phyloP scores from a whole-genome alignment of 2,329 filamentous ascomycete species.

The Cercospora janseana region DNA sequence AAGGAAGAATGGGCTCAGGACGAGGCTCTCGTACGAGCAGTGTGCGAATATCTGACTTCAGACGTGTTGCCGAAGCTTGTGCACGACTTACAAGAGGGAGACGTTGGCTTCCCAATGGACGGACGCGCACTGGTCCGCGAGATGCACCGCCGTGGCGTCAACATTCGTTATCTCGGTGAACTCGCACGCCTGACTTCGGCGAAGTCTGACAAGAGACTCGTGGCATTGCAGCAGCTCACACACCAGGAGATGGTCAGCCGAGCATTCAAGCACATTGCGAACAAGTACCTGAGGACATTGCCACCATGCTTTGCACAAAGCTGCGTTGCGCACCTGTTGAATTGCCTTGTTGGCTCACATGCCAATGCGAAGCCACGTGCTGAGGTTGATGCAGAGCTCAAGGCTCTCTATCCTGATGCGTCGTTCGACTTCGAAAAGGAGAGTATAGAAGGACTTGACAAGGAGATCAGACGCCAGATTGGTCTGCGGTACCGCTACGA shows the following conservation, averaged over 20 bases:
- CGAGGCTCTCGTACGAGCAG: slow-evolving; percentile 82
- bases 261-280: slow-evolving; percentile 88
- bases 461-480: slow-evolving; percentile 70
- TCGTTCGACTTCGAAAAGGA: slow-evolving; percentile 79
- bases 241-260: slow-evolving; percentile 93
- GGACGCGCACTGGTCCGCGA: slow-evolving; percentile 85
- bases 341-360: slow-evolving; percentile 79
- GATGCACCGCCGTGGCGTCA: slow-evolving; percentile 95
- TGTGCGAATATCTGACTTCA: slow-evolving; percentile 72
- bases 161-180: slow-evolving; percentile 90
- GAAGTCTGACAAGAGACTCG: slow-evolving; percentile 65
- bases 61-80: slow-evolving; percentile 82
- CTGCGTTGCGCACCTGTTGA: slow-evolving; percentile 82
- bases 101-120: slow-evolving; percentile 97
- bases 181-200: slow-evolving; percentile 62
- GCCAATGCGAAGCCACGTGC: slow-evolving; percentile 75
- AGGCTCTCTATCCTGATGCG: slow-evolving; percentile 73
- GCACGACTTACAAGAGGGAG: slow-evolving; percentile 82
- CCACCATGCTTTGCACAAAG: slow-evolving; percentile 76
- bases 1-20: slow-evolving; percentile 79
- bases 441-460: slow-evolving; percentile 68
- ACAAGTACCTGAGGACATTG: slow-evolving; percentile 74
- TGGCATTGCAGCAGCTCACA: slow-evolving; percentile 73
- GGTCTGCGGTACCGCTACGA: slow-evolving; percentile 72
- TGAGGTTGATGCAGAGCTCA: slow-evolving; percentile 72